Evolutionary conservation across 2,329 filamentous ascomycete genomes (phyloP), one percentile per base, ranked within the genome.

Genomic region (Aspergillus sp.): DNA sequence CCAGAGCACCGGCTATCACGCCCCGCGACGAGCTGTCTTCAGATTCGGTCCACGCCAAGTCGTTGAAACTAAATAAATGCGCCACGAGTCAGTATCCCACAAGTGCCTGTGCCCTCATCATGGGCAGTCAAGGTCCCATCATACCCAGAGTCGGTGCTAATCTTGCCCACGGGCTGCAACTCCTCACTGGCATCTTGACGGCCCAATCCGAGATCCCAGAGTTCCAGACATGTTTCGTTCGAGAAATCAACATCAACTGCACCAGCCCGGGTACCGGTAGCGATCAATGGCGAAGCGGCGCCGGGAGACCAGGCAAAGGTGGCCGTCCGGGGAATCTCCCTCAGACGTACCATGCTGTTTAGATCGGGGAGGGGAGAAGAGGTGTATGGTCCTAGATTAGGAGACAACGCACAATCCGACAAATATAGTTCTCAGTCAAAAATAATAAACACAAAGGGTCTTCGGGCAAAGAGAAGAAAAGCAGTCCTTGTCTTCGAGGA

Each of bases 171-270:
- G 51, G 93, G 89, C 67, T 90, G 84, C 47, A 96, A 81, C 73
- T 97, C 93, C 45, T 88, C 76, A 46, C 82, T 83, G 62, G 86
- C 82, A 51, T 85, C 78, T 52, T 81, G 72, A 67, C 82, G 82
- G 67, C 94, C 88, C 56, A 97, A 77, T 63, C 81, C 83, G 56
- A 98, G 76, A 70, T 97, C 88, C 93, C 93, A 98, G 51, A 98
- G 77, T 74, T 98, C 93, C 48, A 98, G 75, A 73, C 91, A 91
- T 54, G 89, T 96, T 68, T 97, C 90, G 68, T 93, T 93, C 29
- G 93, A 97, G 72, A 98, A 98, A 69, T 97, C 90, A 59, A 88
- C 90, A 70, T 94, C 89, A 38, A 98, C 89, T 59, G 93, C 93
- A 53, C 93, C 93, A 51, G 93, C 90, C 58, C 90, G 84, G 41